A percentile compares a stretch with the other conserved stretches of the same genome.
Conservation (phyloP, 148 eudicot genomes). For the Vaccinium darrowii region DNA sequence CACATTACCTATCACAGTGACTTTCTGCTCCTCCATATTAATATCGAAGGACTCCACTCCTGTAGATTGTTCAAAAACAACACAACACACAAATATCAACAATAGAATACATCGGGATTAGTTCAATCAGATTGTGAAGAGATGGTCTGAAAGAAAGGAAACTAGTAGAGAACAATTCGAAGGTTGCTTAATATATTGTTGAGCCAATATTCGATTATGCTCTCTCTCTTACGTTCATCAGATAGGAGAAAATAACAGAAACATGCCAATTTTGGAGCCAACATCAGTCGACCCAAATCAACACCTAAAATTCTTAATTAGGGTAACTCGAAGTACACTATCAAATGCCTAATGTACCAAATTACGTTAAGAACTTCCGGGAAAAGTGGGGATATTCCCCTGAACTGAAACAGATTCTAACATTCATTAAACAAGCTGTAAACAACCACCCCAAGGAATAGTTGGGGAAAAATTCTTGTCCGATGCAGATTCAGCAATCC, state of each 20-base stretch:
- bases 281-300: not conserved
- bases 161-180: not conserved
- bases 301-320: not conserved
- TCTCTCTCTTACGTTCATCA: not conserved
- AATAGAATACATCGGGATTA: not conserved
- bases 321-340: not conserved
- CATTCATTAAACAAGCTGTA: not conserved
- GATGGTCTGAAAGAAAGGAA: conserved; percentile 1
- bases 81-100: not conserved
- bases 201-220: not conserved
- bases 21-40: conserved; percentile 72
- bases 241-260: not conserved
- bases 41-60: conserved; percentile 78
- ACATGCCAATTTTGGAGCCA: not conserved
- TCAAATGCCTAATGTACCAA: not conserved
- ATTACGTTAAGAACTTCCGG: not conserved
- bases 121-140: not conserved
- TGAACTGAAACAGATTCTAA: conserved; percentile 4
- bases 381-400: not conserved
- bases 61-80: conserved; percentile 19
- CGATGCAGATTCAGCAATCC: not conserved
- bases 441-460: not conserved
- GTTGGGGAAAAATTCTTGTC: not conserved
- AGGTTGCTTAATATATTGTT: not conserved
- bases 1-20: conserved; percentile 86